Percentiles rank a stretch among this genome's conserved stretches.
phyloP scores from a whole-genome alignment of 2,329 filamentous ascomycete genomes.

The Aspergillus brasiliensis region DNA sequence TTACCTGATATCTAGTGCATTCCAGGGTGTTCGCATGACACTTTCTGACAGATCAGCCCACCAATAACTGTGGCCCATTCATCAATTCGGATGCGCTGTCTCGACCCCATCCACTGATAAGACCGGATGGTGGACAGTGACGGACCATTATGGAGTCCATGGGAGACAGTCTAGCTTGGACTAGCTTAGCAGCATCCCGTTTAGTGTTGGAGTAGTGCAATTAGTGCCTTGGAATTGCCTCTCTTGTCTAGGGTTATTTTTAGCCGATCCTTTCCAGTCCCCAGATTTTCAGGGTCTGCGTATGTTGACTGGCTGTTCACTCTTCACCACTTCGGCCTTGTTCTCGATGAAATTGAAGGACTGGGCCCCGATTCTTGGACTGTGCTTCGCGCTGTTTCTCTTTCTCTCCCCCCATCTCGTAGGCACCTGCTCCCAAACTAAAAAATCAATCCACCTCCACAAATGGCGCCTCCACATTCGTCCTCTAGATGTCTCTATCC shows the following conservation, averaged over 20 bases:
- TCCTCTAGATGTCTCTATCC: neutral
- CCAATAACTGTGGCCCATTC: neutral
- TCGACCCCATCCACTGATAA: neutral
- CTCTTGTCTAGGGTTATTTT: conserved; percentile 6
- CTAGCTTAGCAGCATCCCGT: neutral
- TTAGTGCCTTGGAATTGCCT: neutral
- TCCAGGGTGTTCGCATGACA: neutral
- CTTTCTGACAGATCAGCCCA: neutral
- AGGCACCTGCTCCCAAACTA: neutral
- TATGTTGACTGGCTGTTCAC: neutral
- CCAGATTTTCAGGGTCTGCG: conserved; percentile 10
- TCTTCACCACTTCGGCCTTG: neutral
- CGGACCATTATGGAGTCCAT: neutral
- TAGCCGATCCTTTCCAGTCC: conserved; percentile 8
- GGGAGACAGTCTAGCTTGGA: neutral
- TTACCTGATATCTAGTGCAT: neutral
- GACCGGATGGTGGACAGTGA: neutral
- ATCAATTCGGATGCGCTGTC: neutral
- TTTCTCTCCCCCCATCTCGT: neutral
- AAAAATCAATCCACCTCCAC: neutral
- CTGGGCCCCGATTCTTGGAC: neutral
- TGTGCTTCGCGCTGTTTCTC: neutral
- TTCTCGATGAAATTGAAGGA: neutral
- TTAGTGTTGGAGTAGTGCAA: neutral
- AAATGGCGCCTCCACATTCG: neutral